Base-by-base conservation (phyloP, 2,329 filamentous ascomycete species). In the Hortaea sp. region DNA sequence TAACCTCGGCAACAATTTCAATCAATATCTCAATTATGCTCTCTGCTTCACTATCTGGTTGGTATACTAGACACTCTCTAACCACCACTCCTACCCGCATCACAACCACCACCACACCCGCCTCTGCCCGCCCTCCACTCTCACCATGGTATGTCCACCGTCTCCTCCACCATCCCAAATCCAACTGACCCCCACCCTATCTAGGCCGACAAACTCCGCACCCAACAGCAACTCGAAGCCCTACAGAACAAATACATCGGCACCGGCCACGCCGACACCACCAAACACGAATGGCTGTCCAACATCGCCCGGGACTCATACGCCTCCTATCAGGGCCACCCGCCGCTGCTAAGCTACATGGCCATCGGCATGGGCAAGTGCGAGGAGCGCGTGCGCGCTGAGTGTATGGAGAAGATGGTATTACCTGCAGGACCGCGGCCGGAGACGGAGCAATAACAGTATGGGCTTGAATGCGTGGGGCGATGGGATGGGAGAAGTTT, bases 281-380 rank as follows among this genome's bases (percentile, higher is more conserved):
- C 88, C 28, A 94, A 88, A 67, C 92, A 92, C 81, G 92, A 98
- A 70, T 98, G 89, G 88, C 84, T 84, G 43, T 89, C 85, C 49
- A 98, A 97, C 71, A 90, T 97, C 63, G 79, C 88, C 63, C 88
- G 92, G 65, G 92, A 98, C 72, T 94, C 84, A 20, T 89, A 90
- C 64, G 80, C 88, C 13, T 88, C 82, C 52, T 89, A 94, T 59
- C 78, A 92, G 53, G 92, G 92, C 13, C 92, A 98, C 64, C 85
- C 88, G 11, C 85, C 88, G 6, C 75, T 95, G 50, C 75, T 97
- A 11, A 81, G 85, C 35, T 95, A 95, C 66, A 88, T 95, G 74
- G 78, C 85, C 12, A 81, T 97, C 42, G 90, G 89, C 0, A 81
- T 94, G 71, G 92, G 92, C 41, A 87, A 94, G 66, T 77, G 85